Evolutionary conservation across 2,329 filamentous ascomycete species (phyloP).

Genomic region (Chalaropsis thielavioides): DNA sequence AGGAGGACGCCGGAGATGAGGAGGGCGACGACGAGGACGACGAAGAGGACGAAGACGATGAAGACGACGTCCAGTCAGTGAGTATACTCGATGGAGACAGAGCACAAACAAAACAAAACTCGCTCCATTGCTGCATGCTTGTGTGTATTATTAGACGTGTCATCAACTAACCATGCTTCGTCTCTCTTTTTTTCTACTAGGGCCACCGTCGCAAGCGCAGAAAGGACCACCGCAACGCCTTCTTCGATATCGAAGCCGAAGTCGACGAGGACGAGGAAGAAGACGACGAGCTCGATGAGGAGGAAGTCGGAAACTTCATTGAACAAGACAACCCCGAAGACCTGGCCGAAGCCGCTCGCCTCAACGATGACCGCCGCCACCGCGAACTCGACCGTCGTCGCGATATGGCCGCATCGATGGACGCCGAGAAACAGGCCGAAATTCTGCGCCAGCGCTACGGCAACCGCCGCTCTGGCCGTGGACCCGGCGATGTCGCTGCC

Average conservation of each 20-base stretch:
- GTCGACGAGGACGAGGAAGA: slow-evolving; percentile 85
- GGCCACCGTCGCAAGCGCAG: slow-evolving; percentile 67
- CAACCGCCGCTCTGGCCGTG: slow-evolving; percentile 52
- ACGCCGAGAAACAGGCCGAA: slow-evolving; percentile 86
- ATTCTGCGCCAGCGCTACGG: slow-evolving; percentile 79
- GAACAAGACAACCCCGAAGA: slow-evolving; percentile 87
- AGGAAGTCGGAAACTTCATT: slow-evolving; percentile 70
- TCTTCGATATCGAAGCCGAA: slow-evolving; percentile 96
- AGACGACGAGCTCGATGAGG: slow-evolving; percentile 78
- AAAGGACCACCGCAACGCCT: slow-evolving; percentile 61
- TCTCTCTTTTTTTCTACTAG: slow-evolving; percentile 24
- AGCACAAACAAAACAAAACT: too few species aligned
- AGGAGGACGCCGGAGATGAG: slow-evolving; percentile 24
- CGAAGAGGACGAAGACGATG: slow-evolving; percentile 30
- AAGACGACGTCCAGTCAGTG: slow-evolving; percentile 54
- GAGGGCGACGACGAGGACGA: slow-evolving; percentile 37
- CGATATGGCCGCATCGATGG: slow-evolving; percentile 73
- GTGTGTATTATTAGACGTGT: background rate
- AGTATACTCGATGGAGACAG: background rate
- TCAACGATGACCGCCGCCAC: slow-evolving; percentile 83
- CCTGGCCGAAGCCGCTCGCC: slow-evolving; percentile 60
- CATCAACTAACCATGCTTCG: background rate
- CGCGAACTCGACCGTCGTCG: slow-evolving; percentile 86
- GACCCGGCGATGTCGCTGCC: slow-evolving; percentile 54
- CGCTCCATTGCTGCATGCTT: too few species aligned